A percentile compares a stretch with the other conserved stretches of the same genome.
phyloP scores from a whole-genome alignment of 495 filamentous ascomycete genomes.

The Podospora pseudocomata region DNA sequence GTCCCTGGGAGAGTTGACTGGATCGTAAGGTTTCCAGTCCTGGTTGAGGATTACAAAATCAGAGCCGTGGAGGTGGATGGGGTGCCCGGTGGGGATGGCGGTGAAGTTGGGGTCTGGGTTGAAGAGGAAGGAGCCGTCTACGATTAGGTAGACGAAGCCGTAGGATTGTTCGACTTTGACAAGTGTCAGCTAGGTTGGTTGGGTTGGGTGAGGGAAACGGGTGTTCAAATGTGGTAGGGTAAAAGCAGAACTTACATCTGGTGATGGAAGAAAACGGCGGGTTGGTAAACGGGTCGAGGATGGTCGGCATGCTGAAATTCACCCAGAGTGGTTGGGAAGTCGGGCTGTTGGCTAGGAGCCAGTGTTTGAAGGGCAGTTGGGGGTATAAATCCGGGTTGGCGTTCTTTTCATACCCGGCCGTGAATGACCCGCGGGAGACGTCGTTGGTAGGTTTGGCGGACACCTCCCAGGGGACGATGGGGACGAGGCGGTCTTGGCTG shows the following conservation, averaged over 20 bases:
- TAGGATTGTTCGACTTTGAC: slow-evolving; percentile 6
- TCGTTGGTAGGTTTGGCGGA: slow-evolving; percentile 10
- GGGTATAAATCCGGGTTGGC: background rate
- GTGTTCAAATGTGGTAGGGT: background rate
- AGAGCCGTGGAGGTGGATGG: slow-evolving; percentile 51
- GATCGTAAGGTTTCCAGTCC: slow-evolving; percentile 18
- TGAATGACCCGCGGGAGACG: slow-evolving; percentile 7
- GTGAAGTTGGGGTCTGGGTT: background rate
- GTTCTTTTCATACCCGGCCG: slow-evolving; percentile 1
- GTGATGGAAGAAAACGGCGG: background rate
- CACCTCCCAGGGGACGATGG: slow-evolving; percentile 14
- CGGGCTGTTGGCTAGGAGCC: background rate
- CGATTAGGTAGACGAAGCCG: slow-evolving; percentile 14
- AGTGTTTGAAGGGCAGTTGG: slow-evolving; percentile 5
- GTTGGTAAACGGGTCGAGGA: slow-evolving; percentile 8
- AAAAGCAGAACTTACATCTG: slow-evolving; percentile 2
- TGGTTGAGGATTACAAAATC: slow-evolving; percentile 50
- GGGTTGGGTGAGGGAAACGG: background rate
- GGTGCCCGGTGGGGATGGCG: slow-evolving; percentile 15
- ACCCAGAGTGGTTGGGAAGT: slow-evolving; percentile 13
- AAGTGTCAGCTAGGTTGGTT: background rate
- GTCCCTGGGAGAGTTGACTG: slow-evolving; percentile 29
- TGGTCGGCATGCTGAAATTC: slow-evolving; percentile 12
- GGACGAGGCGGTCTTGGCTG: background rate
- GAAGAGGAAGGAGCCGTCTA: slow-evolving; percentile 12